Percentiles rank a stretch among this genome's conserved stretches.
Evolutionary conservation across 129 eudicot genomes (phyloP).

Genomic region (Smallanthus sonchifolius): DNA sequence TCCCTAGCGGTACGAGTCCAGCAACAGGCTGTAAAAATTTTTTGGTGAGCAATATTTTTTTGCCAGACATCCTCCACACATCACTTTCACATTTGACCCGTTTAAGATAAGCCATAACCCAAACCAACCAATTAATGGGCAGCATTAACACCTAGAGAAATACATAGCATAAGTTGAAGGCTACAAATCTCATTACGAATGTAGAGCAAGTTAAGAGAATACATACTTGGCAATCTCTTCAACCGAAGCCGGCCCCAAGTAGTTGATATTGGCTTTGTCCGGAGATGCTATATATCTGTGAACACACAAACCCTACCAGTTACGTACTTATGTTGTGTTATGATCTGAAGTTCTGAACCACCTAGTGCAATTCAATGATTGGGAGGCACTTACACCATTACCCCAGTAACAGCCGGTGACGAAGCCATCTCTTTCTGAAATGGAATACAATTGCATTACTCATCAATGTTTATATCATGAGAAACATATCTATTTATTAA

Average conservation of each 20-base stretch:
- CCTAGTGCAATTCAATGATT: not conserved
- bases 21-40: not conserved
- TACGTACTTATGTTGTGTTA: not conserved
- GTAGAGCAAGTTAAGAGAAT: constrained; percentile 8
- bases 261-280: constrained; percentile 65
- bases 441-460: not conserved
- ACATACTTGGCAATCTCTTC: constrained; percentile 79
- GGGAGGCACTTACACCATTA: constrained; percentile 73
- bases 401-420: constrained; percentile 58
- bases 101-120: not conserved
- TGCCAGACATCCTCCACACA: not conserved
- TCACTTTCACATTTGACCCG: not conserved
- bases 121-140: not conserved
- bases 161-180: not conserved
- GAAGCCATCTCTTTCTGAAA: constrained; percentile 49
- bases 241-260: constrained; percentile 81
- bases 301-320: not conserved
- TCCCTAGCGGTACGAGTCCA: not conserved
- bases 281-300: constrained; percentile 82
- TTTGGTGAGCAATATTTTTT: not conserved
- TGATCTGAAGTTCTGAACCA: not conserved
- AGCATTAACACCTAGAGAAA: not conserved
- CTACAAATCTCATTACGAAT: not conserved
- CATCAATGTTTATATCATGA: not conserved
- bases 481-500: not conserved